These are phyloP conservation scores for Alternaria postmessia DNA, from an alignment of 2,329 filamentous ascomycete species.

Conservation along the genomic window DNA sequence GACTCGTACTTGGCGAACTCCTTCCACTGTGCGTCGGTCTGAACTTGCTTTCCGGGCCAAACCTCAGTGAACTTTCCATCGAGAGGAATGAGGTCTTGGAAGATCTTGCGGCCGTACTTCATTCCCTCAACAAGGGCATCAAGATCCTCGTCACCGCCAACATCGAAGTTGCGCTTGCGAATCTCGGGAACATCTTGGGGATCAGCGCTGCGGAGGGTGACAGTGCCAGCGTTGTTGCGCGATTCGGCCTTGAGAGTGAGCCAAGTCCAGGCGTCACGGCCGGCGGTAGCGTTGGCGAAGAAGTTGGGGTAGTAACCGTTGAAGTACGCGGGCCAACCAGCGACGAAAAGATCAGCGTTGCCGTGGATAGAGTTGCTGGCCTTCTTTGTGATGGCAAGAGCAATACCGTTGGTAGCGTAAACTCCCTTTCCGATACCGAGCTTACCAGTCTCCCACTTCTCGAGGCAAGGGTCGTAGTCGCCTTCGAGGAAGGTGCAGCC, in stretches of 20 bases:
- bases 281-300: constrained; percentile 55
- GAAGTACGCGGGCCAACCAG: constrained; percentile 63
- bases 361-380: constrained; percentile 50
- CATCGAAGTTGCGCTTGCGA: constrained; percentile 27
- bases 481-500: constrained; percentile 51
- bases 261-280: constrained; percentile 59
- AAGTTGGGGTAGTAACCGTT: constrained; percentile 64
- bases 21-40: constrained; percentile 54
- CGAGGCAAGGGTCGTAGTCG: constrained; percentile 55
- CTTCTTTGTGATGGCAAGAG: constrained; percentile 56
- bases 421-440: constrained; percentile 48
- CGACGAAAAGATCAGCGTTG: constrained; percentile 62
- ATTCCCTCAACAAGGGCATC: constrained; percentile 65
- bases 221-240: constrained; percentile 67
- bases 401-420: constrained; percentile 62
- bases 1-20: constrained; percentile 37
- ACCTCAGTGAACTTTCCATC: constrained; percentile 57
- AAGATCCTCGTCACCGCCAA: constrained; percentile 53
- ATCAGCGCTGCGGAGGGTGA: constrained; percentile 66
- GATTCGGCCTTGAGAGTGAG: constrained; percentile 67
- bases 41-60: constrained; percentile 58
- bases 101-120: constrained; percentile 57
- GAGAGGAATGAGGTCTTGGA: constrained; percentile 51
- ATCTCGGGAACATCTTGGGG: constrained; percentile 70
- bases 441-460: constrained; percentile 53